Base-by-base conservation (phyloP, 179 eudicot species). In the Spinacia oleracea region DNA sequence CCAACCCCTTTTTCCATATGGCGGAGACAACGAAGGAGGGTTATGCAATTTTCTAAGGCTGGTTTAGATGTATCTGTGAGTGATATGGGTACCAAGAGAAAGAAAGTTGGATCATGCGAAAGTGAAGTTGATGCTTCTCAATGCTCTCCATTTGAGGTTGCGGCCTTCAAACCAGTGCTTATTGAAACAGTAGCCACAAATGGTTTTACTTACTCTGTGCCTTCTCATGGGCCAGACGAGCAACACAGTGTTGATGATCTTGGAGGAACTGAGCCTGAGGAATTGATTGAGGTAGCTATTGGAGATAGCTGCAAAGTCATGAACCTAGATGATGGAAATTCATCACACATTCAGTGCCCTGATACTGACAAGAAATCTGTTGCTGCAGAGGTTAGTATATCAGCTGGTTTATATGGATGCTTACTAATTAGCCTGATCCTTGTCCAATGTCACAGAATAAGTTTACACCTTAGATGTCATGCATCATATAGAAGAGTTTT, bases 11-110 rank as follows among this genome's bases (percentile, higher is more conserved):
- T 35, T 35, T 35, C 38, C 38, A n/a, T n/a, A n/a, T n/a, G 99
- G 91, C 78, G 72, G 93, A 88, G 84, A 92, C 99, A 70, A 76
- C 66, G 70, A 87, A 81, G 66, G 83, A 93, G 94, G 83, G 90
- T 75, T 69, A 84, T 94, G 86, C 88, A 89, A 68, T 87, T 88
- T 80, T 88, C 91, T 65, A 89, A 88, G 82, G 90, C 84, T 42
- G 98, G 99, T 51, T 76, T 96, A 78, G 85, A 83, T 65, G 72
- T 85, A 74, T 93, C 91, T 29, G 74, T 79, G 50, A 71, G 50
- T 80, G 84, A 85, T 77, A 83, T 21, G 27, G 85, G 74, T 74
- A 50, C 77, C 77, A 96, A 89, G 86, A 85, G 83, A 63, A 84
- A 55, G 77, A 83, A 80, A 73, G 81, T 46, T 64, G 69, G 73